A percentile compares a stretch with the other conserved stretches of the same genome.
Conservation (phyloP, 805 yeast genomes). For the Wickerhamiella brachini region DNA sequence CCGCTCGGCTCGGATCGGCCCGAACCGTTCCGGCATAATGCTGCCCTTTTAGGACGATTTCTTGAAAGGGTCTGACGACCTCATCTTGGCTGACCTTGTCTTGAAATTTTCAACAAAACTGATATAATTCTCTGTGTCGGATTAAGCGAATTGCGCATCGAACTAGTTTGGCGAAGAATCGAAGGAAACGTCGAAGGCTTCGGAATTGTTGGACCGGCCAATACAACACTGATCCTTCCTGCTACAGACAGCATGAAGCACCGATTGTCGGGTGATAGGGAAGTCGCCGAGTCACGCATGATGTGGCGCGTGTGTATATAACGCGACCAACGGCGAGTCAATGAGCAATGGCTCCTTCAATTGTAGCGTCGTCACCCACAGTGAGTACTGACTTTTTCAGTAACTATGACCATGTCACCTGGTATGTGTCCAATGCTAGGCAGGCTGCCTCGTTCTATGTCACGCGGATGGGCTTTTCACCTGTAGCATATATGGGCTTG, state of each 20-base stretch:
- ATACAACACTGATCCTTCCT: neutral
- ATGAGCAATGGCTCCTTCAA: neutral
- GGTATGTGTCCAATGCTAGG: constrained; percentile 63
- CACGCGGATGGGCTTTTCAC: constrained; percentile 46
- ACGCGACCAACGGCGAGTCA: neutral
- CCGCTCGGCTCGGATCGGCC: neutral
- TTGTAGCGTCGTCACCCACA: neutral
- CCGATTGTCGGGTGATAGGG: neutral
- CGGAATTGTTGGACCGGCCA: neutral
- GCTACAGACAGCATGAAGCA: neutral
- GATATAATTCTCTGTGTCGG: too few species aligned
- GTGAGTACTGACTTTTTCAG: constrained; percentile 4
- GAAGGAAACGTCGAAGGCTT: neutral
- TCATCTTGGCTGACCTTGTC: too few species aligned
- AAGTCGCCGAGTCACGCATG: neutral
- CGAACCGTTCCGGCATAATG: neutral
- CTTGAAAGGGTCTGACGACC: too few species aligned
- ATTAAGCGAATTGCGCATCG: too few species aligned
- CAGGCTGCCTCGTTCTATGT: constrained; percentile 44
- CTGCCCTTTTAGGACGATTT: neutral
- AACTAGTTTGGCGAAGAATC: too few species aligned
- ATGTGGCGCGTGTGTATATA: neutral
- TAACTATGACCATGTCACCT: constrained; percentile 54
- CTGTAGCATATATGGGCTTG: constrained; percentile 49
- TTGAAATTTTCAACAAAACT: too few species aligned